Base-by-base conservation (phyloP, 768 basidiomycete genomes). In the Hydnomerulius pinastri region DNA sequence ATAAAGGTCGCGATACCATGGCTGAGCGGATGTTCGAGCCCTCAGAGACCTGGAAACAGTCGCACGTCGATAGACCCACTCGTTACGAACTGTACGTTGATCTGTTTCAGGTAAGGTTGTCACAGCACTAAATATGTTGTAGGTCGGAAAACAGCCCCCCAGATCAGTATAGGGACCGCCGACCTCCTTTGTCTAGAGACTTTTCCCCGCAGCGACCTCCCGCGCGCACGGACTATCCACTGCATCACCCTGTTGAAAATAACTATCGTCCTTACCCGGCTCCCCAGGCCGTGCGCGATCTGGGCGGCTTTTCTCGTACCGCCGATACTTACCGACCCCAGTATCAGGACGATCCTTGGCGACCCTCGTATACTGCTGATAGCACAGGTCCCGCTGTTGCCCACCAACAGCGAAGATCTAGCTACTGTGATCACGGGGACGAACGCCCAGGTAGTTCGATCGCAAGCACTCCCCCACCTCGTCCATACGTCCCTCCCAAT, bases 21-120 rank as follows among this genome's bases (percentile, higher is more conserved):
- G 71, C 75, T 11, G 71, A 78, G 51, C 75, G 85, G 55, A 80
- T 83, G 74, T 83, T 89, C 60, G 88, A 90, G 62, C 86, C 87
- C 27, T 86, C 85, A 28, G 83, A 86, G 17, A 68, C 73, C 27
- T 89, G 88, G 87, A 86, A 83, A 62, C 79, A 85, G 55, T 67
- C 70, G 8, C 81, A 81, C 57, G 59, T 59, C 42, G 80, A 82
- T 58, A 73, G 75, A 57, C 61, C 72, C 25, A 25, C 43, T 29
- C 71, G 75, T 55, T 61, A 65, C 39, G 79, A 76, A 56, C 61
- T 56, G 77, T 76, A 69, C 62, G 71, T 73, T 53, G 35, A 43
- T 51, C 55, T 37, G 30, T 46, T 50, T 41, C 43, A 62, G 56
- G 63, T 62, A 61, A 58, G 43, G 49, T 56, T 46, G 32, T 50